These are phyloP conservation scores for Geosmithia morbida DNA, from an alignment of 2,329 filamentous ascomycete genomes.

Conservation along the genomic window DNA sequence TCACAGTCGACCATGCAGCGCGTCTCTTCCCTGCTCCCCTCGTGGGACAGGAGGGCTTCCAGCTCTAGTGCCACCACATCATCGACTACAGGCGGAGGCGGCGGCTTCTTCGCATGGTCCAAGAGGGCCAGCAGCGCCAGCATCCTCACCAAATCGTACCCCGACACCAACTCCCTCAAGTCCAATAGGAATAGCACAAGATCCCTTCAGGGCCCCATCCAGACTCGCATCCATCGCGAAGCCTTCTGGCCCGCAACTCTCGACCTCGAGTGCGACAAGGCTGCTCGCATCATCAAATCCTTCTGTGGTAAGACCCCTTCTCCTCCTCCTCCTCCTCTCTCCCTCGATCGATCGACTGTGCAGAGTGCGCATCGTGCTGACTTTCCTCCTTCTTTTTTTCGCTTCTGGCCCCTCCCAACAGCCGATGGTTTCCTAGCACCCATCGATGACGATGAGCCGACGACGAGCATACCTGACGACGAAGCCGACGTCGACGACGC, in stretches of 20 bases:
- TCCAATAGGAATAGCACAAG: conserved; percentile 1
- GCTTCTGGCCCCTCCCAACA: conserved; percentile 11
- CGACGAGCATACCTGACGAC: not conserved
- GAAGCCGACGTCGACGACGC: conserved; percentile 10
- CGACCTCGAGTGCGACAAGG: conserved; percentile 84
- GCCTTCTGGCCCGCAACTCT: conserved; percentile 76
- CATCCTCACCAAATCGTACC: conserved; percentile 3
- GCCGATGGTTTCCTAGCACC: conserved; percentile 41
- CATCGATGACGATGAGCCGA: conserved; percentile 20
- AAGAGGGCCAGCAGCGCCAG: conserved; percentile 7
- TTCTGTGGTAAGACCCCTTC: conserved; percentile 55
- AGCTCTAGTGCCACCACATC: conserved; percentile 12
- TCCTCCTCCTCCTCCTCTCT: not conserved
- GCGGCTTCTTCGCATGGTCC: conserved; percentile 5
- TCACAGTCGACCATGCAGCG: conserved; percentile 21
- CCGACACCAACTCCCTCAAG: not conserved
- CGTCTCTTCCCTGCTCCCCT: conserved; percentile 26
- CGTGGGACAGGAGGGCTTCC: conserved; percentile 28
- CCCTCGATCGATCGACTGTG: too few species aligned
- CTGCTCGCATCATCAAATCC: conserved; percentile 73
- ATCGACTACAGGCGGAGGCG: conserved; percentile 10
- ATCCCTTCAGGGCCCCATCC: conserved; percentile 3
- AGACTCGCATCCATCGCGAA: conserved; percentile 30
- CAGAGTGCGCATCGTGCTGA: conserved; percentile 6
- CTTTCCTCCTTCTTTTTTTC: not conserved